These are phyloP conservation scores for Cystobasidiaceae sp. DNA, from an alignment of 1,284 basidiomycete genomes.

Conservation along the genomic window DNA sequence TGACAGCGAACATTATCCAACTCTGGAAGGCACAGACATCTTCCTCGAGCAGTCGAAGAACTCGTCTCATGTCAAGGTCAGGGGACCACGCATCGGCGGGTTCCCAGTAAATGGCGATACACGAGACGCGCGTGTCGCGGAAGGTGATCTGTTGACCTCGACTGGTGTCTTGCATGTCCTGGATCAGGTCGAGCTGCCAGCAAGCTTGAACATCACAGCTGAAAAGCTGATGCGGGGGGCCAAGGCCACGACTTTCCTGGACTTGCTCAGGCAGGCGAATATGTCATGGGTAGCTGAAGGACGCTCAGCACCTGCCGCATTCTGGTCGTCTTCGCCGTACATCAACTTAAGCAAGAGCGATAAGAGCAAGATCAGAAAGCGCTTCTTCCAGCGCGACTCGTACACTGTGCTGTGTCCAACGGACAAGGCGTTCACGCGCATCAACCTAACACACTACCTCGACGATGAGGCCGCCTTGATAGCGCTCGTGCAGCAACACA, in stretches of 20 bases:
- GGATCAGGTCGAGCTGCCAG: slow-evolving; percentile 75
- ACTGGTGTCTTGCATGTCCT: slow-evolving; percentile 91
- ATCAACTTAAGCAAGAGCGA: slow-evolving; percentile 13
- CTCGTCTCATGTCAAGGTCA: slow-evolving; percentile 33
- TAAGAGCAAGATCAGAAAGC: slow-evolving; percentile 6
- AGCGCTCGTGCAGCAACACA: slow-evolving; percentile 76
- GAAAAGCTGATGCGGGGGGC: slow-evolving; percentile 86
- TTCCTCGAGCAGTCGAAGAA: slow-evolving; percentile 41
- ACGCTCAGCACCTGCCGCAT: slow-evolving; percentile 60
- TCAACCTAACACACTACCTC: slow-evolving; percentile 76
- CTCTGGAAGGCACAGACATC: slow-evolving; percentile 49
- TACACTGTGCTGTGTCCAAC: slow-evolving; percentile 83
- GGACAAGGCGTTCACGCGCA: slow-evolving; percentile 83
- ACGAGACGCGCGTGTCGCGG: slow-evolving; percentile 41
- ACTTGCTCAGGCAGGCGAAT: slow-evolving; percentile 72
- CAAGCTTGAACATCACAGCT: slow-evolving; percentile 76
- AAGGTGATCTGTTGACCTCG: slow-evolving; percentile 64
- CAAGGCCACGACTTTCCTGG: slow-evolving; percentile 71
- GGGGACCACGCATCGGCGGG: slow-evolving; percentile 53
- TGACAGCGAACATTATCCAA: slow-evolving; percentile 44
- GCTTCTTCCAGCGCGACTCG: slow-evolving; percentile 45
- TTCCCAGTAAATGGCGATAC: slow-evolving; percentile 49
- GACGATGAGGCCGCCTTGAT: slow-evolving; percentile 58
- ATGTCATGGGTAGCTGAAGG: slow-evolving; percentile 87
- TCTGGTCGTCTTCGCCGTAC: slow-evolving; percentile 33